Evolutionary conservation across 768 basidiomycete genomes (phyloP), one percentile per base, ranked within the genome.

Genomic region (Naganishia vishniacii): DNA sequence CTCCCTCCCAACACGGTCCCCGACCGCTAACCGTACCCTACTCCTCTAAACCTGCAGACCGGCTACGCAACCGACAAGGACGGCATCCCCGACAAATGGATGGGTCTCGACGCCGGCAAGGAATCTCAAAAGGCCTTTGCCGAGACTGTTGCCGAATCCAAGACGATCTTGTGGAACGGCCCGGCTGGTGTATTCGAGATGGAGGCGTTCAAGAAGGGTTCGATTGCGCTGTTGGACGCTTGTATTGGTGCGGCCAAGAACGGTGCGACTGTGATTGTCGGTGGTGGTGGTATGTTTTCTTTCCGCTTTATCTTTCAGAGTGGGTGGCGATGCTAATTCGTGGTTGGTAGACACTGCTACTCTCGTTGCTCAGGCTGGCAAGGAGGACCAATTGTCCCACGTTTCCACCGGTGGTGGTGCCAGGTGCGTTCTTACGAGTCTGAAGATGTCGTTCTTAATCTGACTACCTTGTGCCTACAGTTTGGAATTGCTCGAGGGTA

Each of bases 111-210:
- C 79, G 88, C 83, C 48, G 94, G 94, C 63, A 85, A 84, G 16
- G 83, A 92, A 81, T 91, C 87, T 68, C 84, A 84, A 32, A 83
- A 89, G 72, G 80, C 89, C 61, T 99, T 87, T 82, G 83, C 82
- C 44, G 70, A 84, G 65, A 85, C 91, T 11, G 93, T 99, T 59
- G 76, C 88, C 59, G 85, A 88, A 72, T 82, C 91, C 58, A 95
- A 90, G 83, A 99, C 94, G 41, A 91, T 98, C 73, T 85, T 99
- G 59, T 99, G 94, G 94, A 74, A 70, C 74, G 97, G 94, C 40
- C 94, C 95, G 44, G 88, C 93, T 37, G 94, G 94, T 70, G 94
- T 99, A 41, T 99, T 99, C 78, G 94, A 99, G 78, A 94, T 95
- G 82, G 85, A 89, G 41, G 84, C 85, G 20, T 99, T 99, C 72